phyloP scores from a whole-genome alignment of 2,329 filamentous ascomycete genomes.

The Alternaria triticina region DNA sequence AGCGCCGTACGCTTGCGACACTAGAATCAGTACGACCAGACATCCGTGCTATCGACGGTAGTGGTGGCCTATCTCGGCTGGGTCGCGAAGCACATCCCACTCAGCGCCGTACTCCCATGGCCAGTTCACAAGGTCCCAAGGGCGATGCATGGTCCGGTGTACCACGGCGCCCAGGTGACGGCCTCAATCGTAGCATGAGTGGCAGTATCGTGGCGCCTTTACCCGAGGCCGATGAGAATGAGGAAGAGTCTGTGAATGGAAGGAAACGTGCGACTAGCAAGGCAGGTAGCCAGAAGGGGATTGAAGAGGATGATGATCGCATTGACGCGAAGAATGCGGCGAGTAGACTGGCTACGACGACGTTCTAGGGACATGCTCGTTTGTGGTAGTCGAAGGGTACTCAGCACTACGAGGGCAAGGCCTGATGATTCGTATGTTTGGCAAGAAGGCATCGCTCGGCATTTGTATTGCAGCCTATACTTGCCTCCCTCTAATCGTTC shows the following conservation, averaged over 20 bases:
- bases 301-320: constrained; percentile 89
- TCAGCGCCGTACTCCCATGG: constrained; percentile 74
- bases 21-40: constrained; percentile 94
- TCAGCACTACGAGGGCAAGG: too few relatives aligned
- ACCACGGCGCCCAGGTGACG: constrained; percentile 75
- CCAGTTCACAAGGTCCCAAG: constrained; percentile 91
- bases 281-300: constrained; percentile 62
- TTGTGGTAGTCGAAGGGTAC: constrained; percentile 9
- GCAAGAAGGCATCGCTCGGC: background rate
- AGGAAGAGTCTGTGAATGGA: constrained; percentile 54
- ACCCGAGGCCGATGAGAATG: constrained; percentile 67
- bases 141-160: constrained; percentile 99
- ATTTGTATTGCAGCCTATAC: constrained; percentile 6
- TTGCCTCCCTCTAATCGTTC: background rate
- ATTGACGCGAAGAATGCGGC: constrained; percentile 96
- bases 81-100: constrained; percentile 87
- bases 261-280: constrained; percentile 57
- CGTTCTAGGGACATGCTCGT: constrained; percentile 66
- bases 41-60: constrained; percentile 88
- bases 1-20: constrained; percentile 87
- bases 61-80: constrained; percentile 85
- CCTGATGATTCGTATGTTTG: constrained; percentile 2
- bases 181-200: constrained; percentile 77
- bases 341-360: constrained; percentile 90
- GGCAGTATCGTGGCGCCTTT: constrained; percentile 67